A percentile compares a stretch with the other conserved stretches of the same genome.
These are phyloP conservation scores for Psidium guajava DNA, from an alignment of 345 rosid genomes.

Conservation along the genomic window DNA sequence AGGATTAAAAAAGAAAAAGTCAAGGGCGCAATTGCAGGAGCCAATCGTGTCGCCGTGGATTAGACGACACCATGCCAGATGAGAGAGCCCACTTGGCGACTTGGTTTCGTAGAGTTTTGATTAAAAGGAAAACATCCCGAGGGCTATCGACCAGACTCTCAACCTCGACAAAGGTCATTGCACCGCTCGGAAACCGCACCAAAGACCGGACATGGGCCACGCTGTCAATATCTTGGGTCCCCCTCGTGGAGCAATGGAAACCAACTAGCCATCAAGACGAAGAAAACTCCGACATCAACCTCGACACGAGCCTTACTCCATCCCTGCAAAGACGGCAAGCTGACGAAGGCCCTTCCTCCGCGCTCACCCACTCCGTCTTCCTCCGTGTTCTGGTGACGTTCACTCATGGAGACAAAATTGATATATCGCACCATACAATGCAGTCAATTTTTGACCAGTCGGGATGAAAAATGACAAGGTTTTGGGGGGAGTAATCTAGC, in stretches of 20 bases:
- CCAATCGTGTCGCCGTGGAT: background rate
- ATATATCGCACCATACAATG: background rate
- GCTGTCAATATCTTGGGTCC: constrained; percentile 70
- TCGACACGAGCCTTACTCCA: constrained; percentile 73
- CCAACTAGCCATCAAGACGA: constrained; percentile 63
- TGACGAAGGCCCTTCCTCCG: constrained; percentile 55
- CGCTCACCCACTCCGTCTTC: constrained; percentile 27
- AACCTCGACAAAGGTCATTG: constrained; percentile 63
- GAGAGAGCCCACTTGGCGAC: constrained; percentile 64
- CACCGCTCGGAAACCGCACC: constrained; percentile 72
- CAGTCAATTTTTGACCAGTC: background rate
- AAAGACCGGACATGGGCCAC: constrained; percentile 89
- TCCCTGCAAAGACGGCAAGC: constrained; percentile 80
- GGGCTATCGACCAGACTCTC: constrained; percentile 47
- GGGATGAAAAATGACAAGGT: too few relatives aligned
- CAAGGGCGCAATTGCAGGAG: background rate
- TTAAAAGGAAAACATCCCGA: constrained; percentile 58
- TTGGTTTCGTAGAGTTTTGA: constrained; percentile 62
- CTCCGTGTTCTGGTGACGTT: constrained; percentile 6
- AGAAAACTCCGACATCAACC: constrained; percentile 44
- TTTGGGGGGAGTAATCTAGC: background rate
- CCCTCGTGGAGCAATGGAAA: constrained; percentile 85
- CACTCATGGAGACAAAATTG: background rate
- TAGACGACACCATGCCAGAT: constrained; percentile 27
- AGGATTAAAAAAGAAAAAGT: background rate